Percentiles rank a stretch among this genome's conserved stretches.
Evolutionary conservation across 2,329 filamentous ascomycete genomes (phyloP).

Genomic region (Colletotrichum acutatum): DNA sequence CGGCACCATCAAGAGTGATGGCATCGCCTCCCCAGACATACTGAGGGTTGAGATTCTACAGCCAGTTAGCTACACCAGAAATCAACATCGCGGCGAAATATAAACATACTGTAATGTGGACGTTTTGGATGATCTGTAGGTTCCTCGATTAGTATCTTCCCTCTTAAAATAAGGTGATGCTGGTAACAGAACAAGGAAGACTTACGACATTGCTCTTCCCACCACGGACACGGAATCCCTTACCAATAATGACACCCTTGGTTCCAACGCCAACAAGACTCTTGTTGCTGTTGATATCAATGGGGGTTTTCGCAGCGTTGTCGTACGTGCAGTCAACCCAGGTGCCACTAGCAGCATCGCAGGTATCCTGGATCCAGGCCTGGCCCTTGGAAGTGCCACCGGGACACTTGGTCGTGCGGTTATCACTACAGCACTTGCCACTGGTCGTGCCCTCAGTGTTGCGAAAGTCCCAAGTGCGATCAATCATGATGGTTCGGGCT

Average conservation of each 20-base stretch:
- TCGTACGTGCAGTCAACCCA: slow-evolving; percentile 41
- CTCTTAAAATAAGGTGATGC: neutral
- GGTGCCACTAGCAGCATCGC: slow-evolving; percentile 37
- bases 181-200: neutral
- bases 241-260: slow-evolving; percentile 45
- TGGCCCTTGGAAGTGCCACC: slow-evolving; percentile 37
- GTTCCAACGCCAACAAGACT: slow-evolving; percentile 41
- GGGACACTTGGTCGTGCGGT: slow-evolving; percentile 41
- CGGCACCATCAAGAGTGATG: slow-evolving; percentile 50
- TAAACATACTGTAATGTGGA: slow-evolving; percentile 51
- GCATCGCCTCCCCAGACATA: slow-evolving; percentile 44
- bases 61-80: neutral
- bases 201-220: slow-evolving; percentile 53
- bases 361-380: slow-evolving; percentile 40
- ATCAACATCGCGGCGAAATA: neutral
- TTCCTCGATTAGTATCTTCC: neutral
- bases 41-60: slow-evolving; percentile 50
- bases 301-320: slow-evolving; percentile 39
- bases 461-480: slow-evolving; percentile 44
- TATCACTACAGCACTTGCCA: slow-evolving; percentile 41
- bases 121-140: slow-evolving; percentile 56
- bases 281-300: slow-evolving; percentile 43
- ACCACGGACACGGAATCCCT: slow-evolving; percentile 56
- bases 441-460: slow-evolving; percentile 40
- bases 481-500: slow-evolving; percentile 49